Evolutionary conservation across 129 eudicot genomes (phyloP).

Genomic region (Flaveria ramosissima): DNA sequence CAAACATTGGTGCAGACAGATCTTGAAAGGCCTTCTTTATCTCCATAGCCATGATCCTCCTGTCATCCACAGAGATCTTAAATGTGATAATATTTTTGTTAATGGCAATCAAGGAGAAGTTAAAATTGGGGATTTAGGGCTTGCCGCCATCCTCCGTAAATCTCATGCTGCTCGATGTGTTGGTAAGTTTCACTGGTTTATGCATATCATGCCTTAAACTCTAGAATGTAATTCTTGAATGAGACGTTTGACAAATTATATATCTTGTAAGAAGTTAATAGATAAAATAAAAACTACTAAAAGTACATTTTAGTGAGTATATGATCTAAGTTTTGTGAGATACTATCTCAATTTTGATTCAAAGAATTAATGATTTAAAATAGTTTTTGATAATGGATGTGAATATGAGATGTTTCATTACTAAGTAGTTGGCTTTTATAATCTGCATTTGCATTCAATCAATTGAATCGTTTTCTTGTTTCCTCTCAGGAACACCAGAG

Average conservation of each 20-base stretch:
- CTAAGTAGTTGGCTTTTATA: background rate
- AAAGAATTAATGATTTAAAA: background rate
- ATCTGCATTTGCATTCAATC: background rate
- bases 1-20: conserved; percentile 93
- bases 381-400: background rate
- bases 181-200: conserved; percentile 42
- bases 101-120: conserved; percentile 95
- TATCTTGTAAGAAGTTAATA: background rate
- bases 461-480: background rate
- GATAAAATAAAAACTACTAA: background rate
- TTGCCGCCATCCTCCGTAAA: conserved; percentile 86
- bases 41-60: conserved; percentile 85
- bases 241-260: background rate
- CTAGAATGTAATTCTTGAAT: background rate
- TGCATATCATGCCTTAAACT: background rate
- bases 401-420: background rate
- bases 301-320: background rate
- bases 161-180: conserved; percentile 93
- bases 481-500: conserved; percentile 79
- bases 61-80: conserved; percentile 58
- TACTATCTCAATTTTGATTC: background rate
- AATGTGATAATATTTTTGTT: conserved; percentile 87
- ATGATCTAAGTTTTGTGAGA: background rate
- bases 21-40: conserved; percentile 75
- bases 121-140: conserved; percentile 93